Conservation (phyloP, 768 basidiomycete species). For the Russula sp. region DNA sequence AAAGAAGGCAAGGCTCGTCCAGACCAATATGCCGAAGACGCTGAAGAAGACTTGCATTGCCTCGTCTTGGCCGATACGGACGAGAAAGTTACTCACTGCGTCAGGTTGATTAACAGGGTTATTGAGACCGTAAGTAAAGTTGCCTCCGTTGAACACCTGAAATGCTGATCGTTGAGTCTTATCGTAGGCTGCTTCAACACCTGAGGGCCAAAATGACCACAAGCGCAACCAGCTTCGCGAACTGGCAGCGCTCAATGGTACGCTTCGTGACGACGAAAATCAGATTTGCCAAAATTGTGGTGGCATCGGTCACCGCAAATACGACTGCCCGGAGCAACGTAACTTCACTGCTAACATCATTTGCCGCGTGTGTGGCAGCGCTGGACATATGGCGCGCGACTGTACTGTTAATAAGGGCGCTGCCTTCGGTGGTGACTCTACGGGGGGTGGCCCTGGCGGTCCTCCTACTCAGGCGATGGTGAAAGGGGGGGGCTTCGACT, state of each 20-base stretch:
- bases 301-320: slow-evolving; percentile 93
- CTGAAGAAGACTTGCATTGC: slow-evolving; percentile 98
- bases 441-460: slow-evolving; percentile 52
- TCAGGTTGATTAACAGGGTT: slow-evolving; percentile 93
- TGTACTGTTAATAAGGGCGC: slow-evolving; percentile 85
- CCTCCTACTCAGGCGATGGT: slow-evolving; percentile 42
- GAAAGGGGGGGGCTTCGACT: slow-evolving; percentile 86
- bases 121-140: slow-evolving; percentile 84
- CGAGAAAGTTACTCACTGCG: slow-evolving; percentile 87
- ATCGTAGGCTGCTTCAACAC: slow-evolving; percentile 89
- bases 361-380: slow-evolving; percentile 96
- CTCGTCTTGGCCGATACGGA: slow-evolving; percentile 89
- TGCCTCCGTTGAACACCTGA: neutral
- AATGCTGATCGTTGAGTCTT: slow-evolving; percentile 6
- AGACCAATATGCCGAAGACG: slow-evolving; percentile 92
- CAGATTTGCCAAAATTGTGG: slow-evolving; percentile 98
- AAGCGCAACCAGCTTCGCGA: slow-evolving; percentile 98
- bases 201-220: slow-evolving; percentile 99
- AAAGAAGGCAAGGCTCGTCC: slow-evolving; percentile 98
- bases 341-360: slow-evolving; percentile 99
- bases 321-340: slow-evolving; percentile 96
- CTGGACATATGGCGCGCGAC: slow-evolving; percentile 98
- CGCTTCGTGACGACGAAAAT: slow-evolving; percentile 98
- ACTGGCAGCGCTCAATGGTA: slow-evolving; percentile 95
- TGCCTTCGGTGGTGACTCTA: slow-evolving; percentile 6